A percentile compares a stretch with the other conserved stretches of the same genome.
Evolutionary conservation across 2,329 filamentous ascomycete species (phyloP).

Genomic region (Paracoccidioides brasiliensis): DNA sequence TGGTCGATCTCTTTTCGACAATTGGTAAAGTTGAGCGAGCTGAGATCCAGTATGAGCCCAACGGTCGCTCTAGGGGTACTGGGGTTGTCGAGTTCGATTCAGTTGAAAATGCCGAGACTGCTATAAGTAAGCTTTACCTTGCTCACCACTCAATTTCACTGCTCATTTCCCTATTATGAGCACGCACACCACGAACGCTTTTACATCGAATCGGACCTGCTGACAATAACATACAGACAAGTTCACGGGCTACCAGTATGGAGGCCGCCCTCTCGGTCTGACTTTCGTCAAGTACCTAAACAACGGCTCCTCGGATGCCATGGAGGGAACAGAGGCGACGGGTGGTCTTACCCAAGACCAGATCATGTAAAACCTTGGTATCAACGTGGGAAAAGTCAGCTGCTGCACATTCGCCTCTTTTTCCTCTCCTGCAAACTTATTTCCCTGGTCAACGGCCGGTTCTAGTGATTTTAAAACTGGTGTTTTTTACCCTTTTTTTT

Average conservation of each 20-base stretch:
- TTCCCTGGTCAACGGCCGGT: not conserved
- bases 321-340: slow-evolving; percentile 65
- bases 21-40: slow-evolving; percentile 97
- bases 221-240: slow-evolving; percentile 46
- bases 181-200: not conserved
- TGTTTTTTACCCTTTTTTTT: not conserved
- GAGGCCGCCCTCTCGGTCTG: slow-evolving; percentile 81
- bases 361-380: slow-evolving; percentile 68
- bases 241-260: slow-evolving; percentile 96
- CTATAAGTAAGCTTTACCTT: slow-evolving; percentile 48
- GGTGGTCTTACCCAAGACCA: slow-evolving; percentile 81
- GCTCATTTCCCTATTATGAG: not conserved
- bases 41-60: slow-evolving; percentile 98
- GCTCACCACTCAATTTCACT: slow-evolving; percentile 5
- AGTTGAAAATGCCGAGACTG: slow-evolving; percentile 73
- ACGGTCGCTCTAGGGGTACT: slow-evolving; percentile 84
- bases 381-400: not conserved
- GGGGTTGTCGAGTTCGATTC: slow-evolving; percentile 92
- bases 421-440: not conserved
- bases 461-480: not conserved
- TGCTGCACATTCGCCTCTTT: not conserved
- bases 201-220: not conserved
- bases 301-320: slow-evolving; percentile 51
- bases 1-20: slow-evolving; percentile 91
- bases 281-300: slow-evolving; percentile 90